phyloP scores from a whole-genome alignment of 164 flowering plant species.

The Brasenia schreberi region DNA sequence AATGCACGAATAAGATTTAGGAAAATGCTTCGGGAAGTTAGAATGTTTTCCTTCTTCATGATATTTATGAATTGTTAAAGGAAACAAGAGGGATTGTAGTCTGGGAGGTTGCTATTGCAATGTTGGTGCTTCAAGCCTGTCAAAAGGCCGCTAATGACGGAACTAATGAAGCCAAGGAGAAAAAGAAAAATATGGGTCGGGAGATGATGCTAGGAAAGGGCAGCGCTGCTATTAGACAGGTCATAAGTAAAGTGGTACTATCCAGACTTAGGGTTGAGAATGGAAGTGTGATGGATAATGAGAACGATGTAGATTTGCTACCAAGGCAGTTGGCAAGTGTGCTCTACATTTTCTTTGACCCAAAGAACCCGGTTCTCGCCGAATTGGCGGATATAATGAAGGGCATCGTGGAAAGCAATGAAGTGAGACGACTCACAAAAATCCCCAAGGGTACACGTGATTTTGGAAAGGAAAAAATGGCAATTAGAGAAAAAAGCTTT shows the following conservation, averaged over 20 bases:
- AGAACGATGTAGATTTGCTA: neutral
- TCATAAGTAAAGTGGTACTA: conserved; percentile 40
- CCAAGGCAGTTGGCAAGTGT: conserved; percentile 25
- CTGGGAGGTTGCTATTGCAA: conserved; percentile 60
- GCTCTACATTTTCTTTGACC: conserved; percentile 40
- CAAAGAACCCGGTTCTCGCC: conserved; percentile 34
- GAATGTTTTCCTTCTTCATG: conserved; percentile 18
- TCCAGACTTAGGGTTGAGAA: conserved; percentile 2
- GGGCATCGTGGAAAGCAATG: conserved; percentile 73
- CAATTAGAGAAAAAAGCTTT: conserved; percentile 74
- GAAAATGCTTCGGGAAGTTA: conserved; percentile 3
- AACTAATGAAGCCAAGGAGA: conserved; percentile 23
- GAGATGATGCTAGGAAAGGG: conserved; percentile 63
- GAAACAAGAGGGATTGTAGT: conserved; percentile 38
- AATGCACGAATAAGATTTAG: no score
- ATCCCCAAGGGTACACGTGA: conserved; percentile 72
- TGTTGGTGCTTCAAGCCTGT: conserved; percentile 30
- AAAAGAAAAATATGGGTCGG: conserved; percentile 41
- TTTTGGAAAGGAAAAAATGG: conserved; percentile 94
- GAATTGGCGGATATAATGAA: conserved; percentile 40
- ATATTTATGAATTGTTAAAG: conserved; percentile 24
- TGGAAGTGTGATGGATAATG: conserved; percentile 9
- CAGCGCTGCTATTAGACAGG: conserved; percentile 37
- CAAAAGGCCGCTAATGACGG: conserved; percentile 8
- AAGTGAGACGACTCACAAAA: conserved; percentile 74